Evolutionary conservation across 345 rosid genomes (phyloP), one percentile per base, ranked within the genome.

Genomic region (Carallia brachiata): DNA sequence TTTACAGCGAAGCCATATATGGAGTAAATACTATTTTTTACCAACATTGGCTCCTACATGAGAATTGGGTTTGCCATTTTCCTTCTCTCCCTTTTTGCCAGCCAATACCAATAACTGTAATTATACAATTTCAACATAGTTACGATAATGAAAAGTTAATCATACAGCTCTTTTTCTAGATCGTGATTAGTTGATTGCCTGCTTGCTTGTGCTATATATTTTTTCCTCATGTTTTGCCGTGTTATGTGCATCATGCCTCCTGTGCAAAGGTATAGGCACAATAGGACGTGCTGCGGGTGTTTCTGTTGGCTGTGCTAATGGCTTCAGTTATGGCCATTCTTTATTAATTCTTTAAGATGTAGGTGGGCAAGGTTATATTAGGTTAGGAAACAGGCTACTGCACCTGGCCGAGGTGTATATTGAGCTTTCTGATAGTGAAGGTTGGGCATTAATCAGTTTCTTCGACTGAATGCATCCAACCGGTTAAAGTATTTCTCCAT

Each of bases 11-110:
- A 55, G 61, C 55, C 28, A 7, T 32, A 56, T 60, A 64, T 36
- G 3, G 57, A 47, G 62, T 59, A 67, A 57, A 65, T 61, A 69
- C 40, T 55, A 47, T n/a, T 44, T 9, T 15, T 39, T 36, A 63
- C 65, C 44, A 52, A 52, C 72, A 62, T 61, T 54, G 73, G 63
- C 67, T 65, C 69, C 75, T 75, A 61, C 27, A 6, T 36, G 48
- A 70, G 62, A 31, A 4, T 57, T 53, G 70, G 70, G 57, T 61
- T 61, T 69, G 63, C 70, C 70, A 37, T 28, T 36, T 18, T 56
- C 71, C 36, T 52, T 27, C 36, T 19, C 40, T 30, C 28, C 36
- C 2, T 66, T 48, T 19, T 23, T 15, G 8, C 19, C 2, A 44
- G 18, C 30, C 31, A 12, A 13, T 16, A 23, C 52, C 15, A n/a